phyloP scores from a whole-genome alignment of 371 early-diverging fungal genomes.

The Lichtheimia ornata region DNA sequence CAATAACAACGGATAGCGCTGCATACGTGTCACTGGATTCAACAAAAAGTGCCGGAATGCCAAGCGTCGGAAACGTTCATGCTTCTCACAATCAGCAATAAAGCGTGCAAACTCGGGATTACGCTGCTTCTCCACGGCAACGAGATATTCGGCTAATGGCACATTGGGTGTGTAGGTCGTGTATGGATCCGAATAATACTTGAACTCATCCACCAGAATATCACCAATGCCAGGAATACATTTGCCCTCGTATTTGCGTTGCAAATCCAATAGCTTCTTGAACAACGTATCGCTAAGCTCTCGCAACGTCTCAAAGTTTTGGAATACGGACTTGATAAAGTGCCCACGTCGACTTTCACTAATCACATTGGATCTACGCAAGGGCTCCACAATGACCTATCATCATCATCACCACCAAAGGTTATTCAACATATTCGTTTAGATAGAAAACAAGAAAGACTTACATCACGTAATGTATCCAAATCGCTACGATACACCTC shows the following conservation, averaged over 20 bases:
- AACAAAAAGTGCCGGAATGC: slow-evolving; percentile 57
- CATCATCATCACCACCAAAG: background rate
- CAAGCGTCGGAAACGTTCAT: slow-evolving; percentile 66
- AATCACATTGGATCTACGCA: slow-evolving; percentile 43
- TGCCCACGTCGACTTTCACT: slow-evolving; percentile 50
- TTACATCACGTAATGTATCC: slow-evolving; percentile 29
- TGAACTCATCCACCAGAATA: slow-evolving; percentile 74
- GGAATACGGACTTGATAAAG: slow-evolving; percentile 83
- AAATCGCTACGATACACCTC: slow-evolving; percentile 84
- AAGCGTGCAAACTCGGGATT: slow-evolving; percentile 77
- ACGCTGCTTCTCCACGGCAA: slow-evolving; percentile 70
- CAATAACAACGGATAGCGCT: slow-evolving; percentile 87
- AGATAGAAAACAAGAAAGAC: background rate
- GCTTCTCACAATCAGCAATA: slow-evolving; percentile 62
- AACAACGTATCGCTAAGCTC: slow-evolving; percentile 74
- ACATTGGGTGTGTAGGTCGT: slow-evolving; percentile 90
- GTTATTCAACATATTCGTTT: background rate
- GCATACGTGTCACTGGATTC: slow-evolving; percentile 85
- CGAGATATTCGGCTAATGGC: slow-evolving; percentile 77
- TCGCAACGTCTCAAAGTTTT: slow-evolving; percentile 77
- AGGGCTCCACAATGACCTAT: slow-evolving; percentile 36
- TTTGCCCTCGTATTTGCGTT: slow-evolving; percentile 62
- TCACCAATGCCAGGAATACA: slow-evolving; percentile 87
- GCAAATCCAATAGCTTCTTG: slow-evolving; percentile 61
- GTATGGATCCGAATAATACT: slow-evolving; percentile 77